Conservation (phyloP, 75 land plant species). For the Picea sitchensis region DNA sequence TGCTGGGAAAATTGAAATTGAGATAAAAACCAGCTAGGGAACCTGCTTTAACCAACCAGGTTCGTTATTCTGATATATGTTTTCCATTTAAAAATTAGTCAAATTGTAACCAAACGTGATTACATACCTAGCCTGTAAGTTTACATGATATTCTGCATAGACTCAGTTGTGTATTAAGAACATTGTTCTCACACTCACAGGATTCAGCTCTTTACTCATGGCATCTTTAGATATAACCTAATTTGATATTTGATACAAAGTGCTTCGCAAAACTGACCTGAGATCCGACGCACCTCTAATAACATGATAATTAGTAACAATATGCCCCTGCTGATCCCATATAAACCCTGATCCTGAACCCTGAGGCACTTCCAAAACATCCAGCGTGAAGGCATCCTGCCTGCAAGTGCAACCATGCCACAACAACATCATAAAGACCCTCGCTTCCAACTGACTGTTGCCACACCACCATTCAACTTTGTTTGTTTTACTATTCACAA, state of each 20-base stretch:
- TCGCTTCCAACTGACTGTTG: background rate
- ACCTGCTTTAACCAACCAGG: background rate
- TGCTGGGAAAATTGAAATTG: background rate
- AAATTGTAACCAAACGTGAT: background rate
- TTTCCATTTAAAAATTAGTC: background rate
- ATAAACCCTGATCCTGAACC: constrained; percentile 98
- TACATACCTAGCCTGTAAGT: background rate
- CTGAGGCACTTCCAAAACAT: constrained; percentile 97
- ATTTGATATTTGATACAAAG: background rate
- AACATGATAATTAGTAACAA: constrained; percentile 98
- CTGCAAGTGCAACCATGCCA: constrained; percentile 22
- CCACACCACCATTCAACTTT: background rate
- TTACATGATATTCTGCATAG: background rate
- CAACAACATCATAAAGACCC: background rate
- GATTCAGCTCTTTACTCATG: too few species aligned
- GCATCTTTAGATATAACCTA: background rate
- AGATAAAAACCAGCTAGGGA: background rate
- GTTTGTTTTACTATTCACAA: background rate
- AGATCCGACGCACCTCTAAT: constrained; percentile 98
- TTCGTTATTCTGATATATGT: background rate
- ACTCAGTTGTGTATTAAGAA: too few species aligned
- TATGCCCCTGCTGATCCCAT: constrained; percentile 91
- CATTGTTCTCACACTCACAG: too few species aligned
- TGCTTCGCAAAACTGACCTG: background rate
- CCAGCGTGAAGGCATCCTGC: constrained; percentile 96